These are phyloP conservation scores for Kwoniella shandongensis DNA, from an alignment of 768 basidiomycete species.

Conservation along the genomic window DNA sequence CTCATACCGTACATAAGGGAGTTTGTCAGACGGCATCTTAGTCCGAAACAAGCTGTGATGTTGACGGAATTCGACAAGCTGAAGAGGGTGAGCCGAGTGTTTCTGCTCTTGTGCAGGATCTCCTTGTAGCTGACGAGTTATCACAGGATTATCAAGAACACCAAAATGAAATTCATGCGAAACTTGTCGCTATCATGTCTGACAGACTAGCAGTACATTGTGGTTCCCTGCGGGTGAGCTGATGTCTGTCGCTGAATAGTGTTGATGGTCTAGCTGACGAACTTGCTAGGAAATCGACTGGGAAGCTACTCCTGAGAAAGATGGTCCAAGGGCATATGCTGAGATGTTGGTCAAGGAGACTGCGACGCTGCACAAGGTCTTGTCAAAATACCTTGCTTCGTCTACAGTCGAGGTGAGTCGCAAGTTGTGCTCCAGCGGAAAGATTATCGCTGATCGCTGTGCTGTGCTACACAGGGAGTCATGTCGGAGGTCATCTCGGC, in stretches of 20 bases:
- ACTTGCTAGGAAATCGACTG: conserved; percentile 69
- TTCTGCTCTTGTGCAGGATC: neutral
- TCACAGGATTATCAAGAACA: conserved; percentile 94
- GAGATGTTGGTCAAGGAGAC: conserved; percentile 91
- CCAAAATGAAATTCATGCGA: conserved; percentile 97
- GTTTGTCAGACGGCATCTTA: conserved; percentile 88
- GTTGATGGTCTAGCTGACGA: neutral
- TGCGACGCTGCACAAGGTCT: conserved; percentile 89
- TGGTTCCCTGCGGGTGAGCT: conserved; percentile 69
- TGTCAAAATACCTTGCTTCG: conserved; percentile 80
- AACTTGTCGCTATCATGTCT: conserved; percentile 97
- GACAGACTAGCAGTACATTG: conserved; percentile 86
- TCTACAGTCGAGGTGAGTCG: conserved; percentile 75
- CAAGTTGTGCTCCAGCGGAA: too few species aligned
- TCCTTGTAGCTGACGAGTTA: conserved; percentile 8
- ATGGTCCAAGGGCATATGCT: conserved; percentile 65
- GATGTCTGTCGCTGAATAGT: neutral
- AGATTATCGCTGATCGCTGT: conserved; percentile 23
- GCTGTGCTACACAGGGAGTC: conserved; percentile 82
- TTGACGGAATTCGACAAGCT: conserved; percentile 97
- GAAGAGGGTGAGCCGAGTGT: conserved; percentile 71
- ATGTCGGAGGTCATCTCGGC: conserved; percentile 93
- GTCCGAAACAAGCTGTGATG: conserved; percentile 92
- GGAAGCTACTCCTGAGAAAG: conserved; percentile 56
- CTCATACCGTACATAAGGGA: conserved; percentile 96